phyloP scores from a whole-genome alignment of 495 filamentous ascomycete species.

The Wilcoxina mikolae region DNA sequence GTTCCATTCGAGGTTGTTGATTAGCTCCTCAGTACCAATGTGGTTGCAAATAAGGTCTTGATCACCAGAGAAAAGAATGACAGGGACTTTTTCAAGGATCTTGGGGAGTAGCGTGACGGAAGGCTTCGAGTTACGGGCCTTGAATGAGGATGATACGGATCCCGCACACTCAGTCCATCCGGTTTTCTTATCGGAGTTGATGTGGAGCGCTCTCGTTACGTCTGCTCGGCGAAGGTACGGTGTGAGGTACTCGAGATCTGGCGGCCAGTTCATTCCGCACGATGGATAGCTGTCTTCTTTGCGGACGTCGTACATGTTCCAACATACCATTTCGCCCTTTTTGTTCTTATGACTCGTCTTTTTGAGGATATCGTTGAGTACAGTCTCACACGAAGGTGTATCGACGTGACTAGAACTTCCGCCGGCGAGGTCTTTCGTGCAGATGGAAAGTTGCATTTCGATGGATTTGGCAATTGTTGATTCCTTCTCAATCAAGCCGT shows the following conservation, averaged over 20 bases:
- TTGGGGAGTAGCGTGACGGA: conserved; percentile 61
- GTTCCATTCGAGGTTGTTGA: conserved; percentile 84
- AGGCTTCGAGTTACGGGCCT: conserved; percentile 50
- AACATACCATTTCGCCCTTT: conserved; percentile 42
- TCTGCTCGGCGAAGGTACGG: conserved; percentile 76
- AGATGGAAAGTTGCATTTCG: conserved; percentile 54
- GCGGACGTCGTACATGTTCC: conserved; percentile 93
- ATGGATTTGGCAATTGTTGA: conserved; percentile 48
- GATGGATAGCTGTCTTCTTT: conserved; percentile 53
- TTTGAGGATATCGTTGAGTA: conserved; percentile 54
- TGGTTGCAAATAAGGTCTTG: conserved; percentile 96
- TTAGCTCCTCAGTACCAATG: conserved; percentile 79
- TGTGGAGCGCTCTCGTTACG: conserved; percentile 63
- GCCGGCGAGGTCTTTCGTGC: conserved; percentile 41
- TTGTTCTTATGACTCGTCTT: conserved; percentile 37
- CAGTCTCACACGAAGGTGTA: conserved; percentile 50
- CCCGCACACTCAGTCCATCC: conserved; percentile 90
- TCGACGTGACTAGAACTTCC: conserved; percentile 48
- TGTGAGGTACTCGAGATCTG: conserved; percentile 58
- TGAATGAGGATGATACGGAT: conserved; percentile 55
- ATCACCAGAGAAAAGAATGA: conserved; percentile 83
- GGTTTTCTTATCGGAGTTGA: conserved; percentile 62
- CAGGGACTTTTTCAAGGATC: conserved; percentile 56
- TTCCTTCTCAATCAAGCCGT: conserved; percentile 52
- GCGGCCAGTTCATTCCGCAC: conserved; percentile 95